Base-by-base conservation (phyloP, 164 flowering plant species). In the Chimonanthus salicifolius region DNA sequence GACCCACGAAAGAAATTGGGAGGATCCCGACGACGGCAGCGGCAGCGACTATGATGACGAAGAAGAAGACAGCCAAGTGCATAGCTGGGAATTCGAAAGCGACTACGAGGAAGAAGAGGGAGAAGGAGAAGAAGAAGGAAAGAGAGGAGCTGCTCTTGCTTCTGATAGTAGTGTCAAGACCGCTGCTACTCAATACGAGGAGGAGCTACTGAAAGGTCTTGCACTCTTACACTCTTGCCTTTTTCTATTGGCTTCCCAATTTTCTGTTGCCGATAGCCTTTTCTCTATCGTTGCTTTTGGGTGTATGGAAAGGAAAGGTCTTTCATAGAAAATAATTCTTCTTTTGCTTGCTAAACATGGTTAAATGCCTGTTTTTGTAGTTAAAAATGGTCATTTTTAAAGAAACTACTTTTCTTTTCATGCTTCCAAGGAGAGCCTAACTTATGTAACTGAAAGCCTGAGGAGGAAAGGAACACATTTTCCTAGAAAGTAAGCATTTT, bases 1-100 rank as follows among this genome's bases (percentile, higher is more conserved):
- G 46, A 11, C 72, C 70, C 72, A 47, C 2, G 64, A 47, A 62
- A 82, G 75, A 8, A 54, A 45, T 47, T 88, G 97, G 97, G 97
- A 92, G 75, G 93, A 89, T 45, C 97, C 94, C 43, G 88, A 84
- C 49, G 93, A 84, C 70, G 92, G 88, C 4, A 84, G 44, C 66
- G 66, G 79, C 76, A 87, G 75, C 64, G 83, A 86, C 62, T 54
- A 54, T 54, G 92, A 87, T 4, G 60, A 68, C 49, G 88, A 86
- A 4, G 84, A 83, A 7, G 84, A 85, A n/a, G 83, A 63, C 11
- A 21, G 8, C 9, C 21, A 63, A 63, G 21, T 7, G 66, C 60
- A 6, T 13, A n/a, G 16, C 4, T n/a, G 10, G 60, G 60, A 54
- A 54, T 54, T 54, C 16, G 60, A 54, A 54, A 21, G 21, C 44